phyloP scores from a whole-genome alignment of 495 filamentous ascomycete genomes.

The Cercophora scortea region DNA sequence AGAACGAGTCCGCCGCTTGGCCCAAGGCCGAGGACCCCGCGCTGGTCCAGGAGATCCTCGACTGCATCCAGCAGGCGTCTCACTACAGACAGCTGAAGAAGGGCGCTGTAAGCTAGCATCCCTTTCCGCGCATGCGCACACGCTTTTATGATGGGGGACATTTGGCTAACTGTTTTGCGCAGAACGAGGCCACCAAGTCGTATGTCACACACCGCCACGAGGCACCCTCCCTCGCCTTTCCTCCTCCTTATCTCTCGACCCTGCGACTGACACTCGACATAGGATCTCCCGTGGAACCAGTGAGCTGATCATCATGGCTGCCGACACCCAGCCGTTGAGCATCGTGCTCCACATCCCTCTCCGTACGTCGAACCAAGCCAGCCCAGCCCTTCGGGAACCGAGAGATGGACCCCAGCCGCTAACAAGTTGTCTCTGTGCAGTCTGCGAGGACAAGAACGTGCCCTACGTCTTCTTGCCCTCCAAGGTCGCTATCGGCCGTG shows the following conservation, averaged over 20 bases:
- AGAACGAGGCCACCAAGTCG: slow-evolving; percentile 66
- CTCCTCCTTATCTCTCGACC: background rate
- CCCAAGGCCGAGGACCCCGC: slow-evolving; percentile 71
- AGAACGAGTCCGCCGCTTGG: slow-evolving; percentile 61
- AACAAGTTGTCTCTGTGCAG: background rate
- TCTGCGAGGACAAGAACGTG: slow-evolving; percentile 58
- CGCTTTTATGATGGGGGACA: background rate
- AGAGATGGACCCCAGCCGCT: background rate
- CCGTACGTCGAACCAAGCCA: slow-evolving; percentile 7
- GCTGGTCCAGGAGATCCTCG: slow-evolving; percentile 73
- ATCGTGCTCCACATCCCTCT: slow-evolving; percentile 91
- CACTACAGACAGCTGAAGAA: slow-evolving; percentile 87
- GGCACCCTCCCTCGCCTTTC: background rate
- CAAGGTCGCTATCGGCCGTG: slow-evolving; percentile 67
- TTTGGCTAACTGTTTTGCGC: background rate
- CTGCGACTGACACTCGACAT: background rate
- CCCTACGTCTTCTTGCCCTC: slow-evolving; percentile 48
- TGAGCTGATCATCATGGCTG: slow-evolving; percentile 83
- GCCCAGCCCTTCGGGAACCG: background rate
- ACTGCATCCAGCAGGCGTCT: slow-evolving; percentile 77
- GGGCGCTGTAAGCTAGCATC: slow-evolving; percentile 43
- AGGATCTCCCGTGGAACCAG: slow-evolving; percentile 73
- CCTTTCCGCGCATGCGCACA: background rate
- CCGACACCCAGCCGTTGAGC: slow-evolving; percentile 76
- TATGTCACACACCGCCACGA: slow-evolving; percentile 3